phyloP scores from a whole-genome alignment of 495 filamentous ascomycete species.

The Xylaria sp. region DNA sequence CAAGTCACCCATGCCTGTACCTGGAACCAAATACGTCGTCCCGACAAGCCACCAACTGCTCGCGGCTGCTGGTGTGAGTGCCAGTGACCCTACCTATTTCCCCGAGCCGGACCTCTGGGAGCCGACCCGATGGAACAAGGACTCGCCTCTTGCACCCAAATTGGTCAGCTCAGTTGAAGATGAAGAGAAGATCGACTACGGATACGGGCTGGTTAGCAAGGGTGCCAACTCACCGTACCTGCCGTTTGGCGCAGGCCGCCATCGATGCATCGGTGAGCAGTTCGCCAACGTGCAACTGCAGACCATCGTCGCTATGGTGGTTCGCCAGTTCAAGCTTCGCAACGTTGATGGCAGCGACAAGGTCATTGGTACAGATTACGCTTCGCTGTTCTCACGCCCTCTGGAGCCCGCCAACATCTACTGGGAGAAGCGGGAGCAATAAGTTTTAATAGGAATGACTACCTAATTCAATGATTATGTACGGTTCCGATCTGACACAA shows the following conservation, averaged over 20 bases:
- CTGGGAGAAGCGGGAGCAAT: constrained; percentile 66
- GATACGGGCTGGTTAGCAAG: constrained; percentile 91
- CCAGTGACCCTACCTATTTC: constrained; percentile 75
- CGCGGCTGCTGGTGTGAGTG: constrained; percentile 79
- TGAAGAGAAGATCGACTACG: constrained; percentile 86
- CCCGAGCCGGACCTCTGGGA: constrained; percentile 83
- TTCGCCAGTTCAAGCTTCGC: constrained; percentile 75
- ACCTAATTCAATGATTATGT: constrained; percentile 21
- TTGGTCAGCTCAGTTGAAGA: constrained; percentile 59
- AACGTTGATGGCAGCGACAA: constrained; percentile 72
- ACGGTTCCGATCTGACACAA: constrained; percentile 30
- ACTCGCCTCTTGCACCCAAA: constrained; percentile 51
- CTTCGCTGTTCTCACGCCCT: constrained; percentile 69
- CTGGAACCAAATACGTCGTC: constrained; percentile 79
- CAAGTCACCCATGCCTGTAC: constrained; percentile 77
- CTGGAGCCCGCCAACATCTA: constrained; percentile 67
- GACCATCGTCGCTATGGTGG: constrained; percentile 81
- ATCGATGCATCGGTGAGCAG: constrained; percentile 96
- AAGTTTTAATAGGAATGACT: not conserved
- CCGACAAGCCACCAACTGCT: constrained; percentile 79
- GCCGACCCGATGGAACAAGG: constrained; percentile 82
- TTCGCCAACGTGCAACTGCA: constrained; percentile 93
- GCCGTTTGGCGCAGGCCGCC: constrained; percentile 91
- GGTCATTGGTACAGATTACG: constrained; percentile 85
- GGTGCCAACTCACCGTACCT: constrained; percentile 87